Conservation (phyloP, 2,329 filamentous ascomycete species). For the Passalora sequoiae region DNA sequence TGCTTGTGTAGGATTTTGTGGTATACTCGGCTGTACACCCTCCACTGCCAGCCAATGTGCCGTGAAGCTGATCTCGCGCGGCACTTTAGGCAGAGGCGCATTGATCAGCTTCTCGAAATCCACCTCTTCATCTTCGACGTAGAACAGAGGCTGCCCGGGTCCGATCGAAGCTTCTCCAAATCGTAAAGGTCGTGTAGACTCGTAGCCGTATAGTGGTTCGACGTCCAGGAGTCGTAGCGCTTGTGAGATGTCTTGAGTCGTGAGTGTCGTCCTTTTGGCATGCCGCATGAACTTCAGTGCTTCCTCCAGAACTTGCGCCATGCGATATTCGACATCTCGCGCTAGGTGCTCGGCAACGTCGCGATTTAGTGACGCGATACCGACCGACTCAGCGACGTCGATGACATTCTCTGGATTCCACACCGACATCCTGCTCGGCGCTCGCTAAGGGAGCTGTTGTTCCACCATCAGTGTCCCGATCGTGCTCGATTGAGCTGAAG, state of each 20-base stretch:
- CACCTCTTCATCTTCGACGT: constrained; percentile 96
- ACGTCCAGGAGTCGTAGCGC: constrained; percentile 83
- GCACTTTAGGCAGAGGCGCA: constrained; percentile 88
- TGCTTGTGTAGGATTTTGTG: constrained; percentile 75
- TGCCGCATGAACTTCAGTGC: constrained; percentile 95
- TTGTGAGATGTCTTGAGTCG: constrained; percentile 81
- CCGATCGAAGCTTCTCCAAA: constrained; percentile 94
- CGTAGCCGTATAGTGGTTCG: constrained; percentile 93
- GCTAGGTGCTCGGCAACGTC: constrained; percentile 83
- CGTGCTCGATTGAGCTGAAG: too few relatives aligned
- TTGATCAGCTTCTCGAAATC: constrained; percentile 99
- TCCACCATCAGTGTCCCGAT: neutral
- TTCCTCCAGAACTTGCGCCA: constrained; percentile 89
- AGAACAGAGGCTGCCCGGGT: constrained; percentile 89
- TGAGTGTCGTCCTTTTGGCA: constrained; percentile 76
- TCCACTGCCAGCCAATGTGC: constrained; percentile 97
- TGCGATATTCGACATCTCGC: constrained; percentile 91
- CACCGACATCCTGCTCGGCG: constrained; percentile 47
- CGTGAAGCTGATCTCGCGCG: constrained; percentile 85
- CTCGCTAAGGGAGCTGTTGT: neutral
- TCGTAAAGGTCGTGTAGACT: constrained; percentile 78
- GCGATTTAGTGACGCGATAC: constrained; percentile 73
- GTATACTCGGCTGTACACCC: constrained; percentile 92
- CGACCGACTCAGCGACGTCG: constrained; percentile 93
- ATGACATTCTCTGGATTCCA: constrained; percentile 97